Percentiles rank a stretch among this genome's conserved stretches.
These are phyloP conservation scores for Microbotryum saponariae DNA, from an alignment of 1,284 basidiomycete species.

Conservation along the genomic window DNA sequence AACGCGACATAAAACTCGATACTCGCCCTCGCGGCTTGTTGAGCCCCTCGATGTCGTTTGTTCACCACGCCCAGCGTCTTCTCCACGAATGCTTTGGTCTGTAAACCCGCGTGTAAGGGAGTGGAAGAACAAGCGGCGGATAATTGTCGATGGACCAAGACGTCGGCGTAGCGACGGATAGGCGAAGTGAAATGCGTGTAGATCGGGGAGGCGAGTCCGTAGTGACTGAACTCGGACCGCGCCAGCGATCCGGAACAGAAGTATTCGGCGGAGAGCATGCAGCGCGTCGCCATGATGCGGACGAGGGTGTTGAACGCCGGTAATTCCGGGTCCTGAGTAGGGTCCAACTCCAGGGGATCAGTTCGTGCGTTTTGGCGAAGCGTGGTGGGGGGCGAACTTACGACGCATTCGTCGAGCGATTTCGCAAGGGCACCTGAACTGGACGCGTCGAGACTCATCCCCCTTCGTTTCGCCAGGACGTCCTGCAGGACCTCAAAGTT, in stretches of 20 bases:
- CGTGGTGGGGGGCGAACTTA: slow-evolving; percentile 44
- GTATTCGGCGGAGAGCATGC: slow-evolving; percentile 97
- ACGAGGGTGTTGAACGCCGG: slow-evolving; percentile 95
- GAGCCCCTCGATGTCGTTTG: slow-evolving; percentile 85
- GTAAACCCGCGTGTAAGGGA: slow-evolving; percentile 74
- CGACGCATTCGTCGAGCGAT: slow-evolving; percentile 80
- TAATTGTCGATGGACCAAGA: slow-evolving; percentile 89
- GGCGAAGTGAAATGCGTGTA: slow-evolving; percentile 99
- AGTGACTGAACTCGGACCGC: slow-evolving; percentile 88
- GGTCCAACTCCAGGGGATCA: background rate
- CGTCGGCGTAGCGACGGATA: slow-evolving; percentile 87
- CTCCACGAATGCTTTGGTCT: slow-evolving; percentile 84
- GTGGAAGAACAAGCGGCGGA: slow-evolving; percentile 79
- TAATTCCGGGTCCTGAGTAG: slow-evolving; percentile 59
- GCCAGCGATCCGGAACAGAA: slow-evolving; percentile 92
- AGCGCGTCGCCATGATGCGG: slow-evolving; percentile 97
- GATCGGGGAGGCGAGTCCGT: slow-evolving; percentile 90
- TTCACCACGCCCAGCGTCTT: slow-evolving; percentile 81
- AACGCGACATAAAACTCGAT: slow-evolving; percentile 97
- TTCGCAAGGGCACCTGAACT: slow-evolving; percentile 83
- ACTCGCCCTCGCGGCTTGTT: slow-evolving; percentile 91
- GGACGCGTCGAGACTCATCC: slow-evolving; percentile 80
- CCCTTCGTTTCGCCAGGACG: slow-evolving; percentile 77
- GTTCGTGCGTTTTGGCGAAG: background rate
- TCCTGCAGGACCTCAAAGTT: slow-evolving; percentile 97